phyloP scores from a whole-genome alignment of 176 grass and related monocot genomes.

The Bromus sterilis region DNA sequence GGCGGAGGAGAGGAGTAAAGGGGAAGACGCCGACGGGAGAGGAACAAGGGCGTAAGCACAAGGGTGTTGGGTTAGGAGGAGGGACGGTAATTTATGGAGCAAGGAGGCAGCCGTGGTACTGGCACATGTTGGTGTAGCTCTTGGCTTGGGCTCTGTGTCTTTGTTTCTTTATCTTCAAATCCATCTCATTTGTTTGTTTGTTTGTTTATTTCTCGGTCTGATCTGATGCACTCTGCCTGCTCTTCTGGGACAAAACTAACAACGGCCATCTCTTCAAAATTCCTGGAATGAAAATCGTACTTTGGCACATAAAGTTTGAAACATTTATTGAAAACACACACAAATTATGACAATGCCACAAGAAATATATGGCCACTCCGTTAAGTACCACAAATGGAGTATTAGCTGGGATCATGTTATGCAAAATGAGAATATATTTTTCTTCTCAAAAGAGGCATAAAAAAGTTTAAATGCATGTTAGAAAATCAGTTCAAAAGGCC shows the following conservation, averaged over 20 bases:
- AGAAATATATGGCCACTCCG: no score
- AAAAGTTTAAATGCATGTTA: background rate
- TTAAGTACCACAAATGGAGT: background rate
- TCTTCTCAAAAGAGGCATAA: no score
- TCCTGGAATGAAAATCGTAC: no score
- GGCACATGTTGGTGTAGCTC: background rate
- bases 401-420: background rate
- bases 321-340: no score
- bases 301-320: no score
- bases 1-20: background rate
- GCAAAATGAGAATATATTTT: background rate
- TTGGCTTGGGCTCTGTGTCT: background rate
- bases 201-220: background rate
- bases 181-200: background rate
- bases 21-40: constrained; percentile 28
- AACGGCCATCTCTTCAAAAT: background rate
- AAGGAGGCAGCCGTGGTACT: background rate
- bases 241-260: background rate
- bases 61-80: background rate
- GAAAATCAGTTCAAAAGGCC: background rate
- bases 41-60: constrained; percentile 23
- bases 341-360: no score
- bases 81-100: constrained; percentile 33
- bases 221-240: no score
- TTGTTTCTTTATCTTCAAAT: background rate